Base-by-base conservation (phyloP, 352 stramenopile genomes). In the Phytopythium delawarense region DNA sequence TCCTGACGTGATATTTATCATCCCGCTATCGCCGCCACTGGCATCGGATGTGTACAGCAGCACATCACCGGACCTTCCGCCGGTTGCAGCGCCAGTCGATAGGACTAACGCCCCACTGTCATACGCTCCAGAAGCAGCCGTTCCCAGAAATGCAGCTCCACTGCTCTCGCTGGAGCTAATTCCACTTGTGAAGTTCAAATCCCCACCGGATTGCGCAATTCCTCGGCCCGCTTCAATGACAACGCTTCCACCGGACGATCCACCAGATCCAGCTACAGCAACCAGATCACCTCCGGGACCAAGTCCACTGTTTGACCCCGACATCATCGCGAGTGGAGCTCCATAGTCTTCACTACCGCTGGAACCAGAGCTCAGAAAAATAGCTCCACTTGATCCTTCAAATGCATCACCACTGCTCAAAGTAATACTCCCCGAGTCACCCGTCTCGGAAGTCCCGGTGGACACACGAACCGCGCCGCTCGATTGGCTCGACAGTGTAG, bases 381-480 rank as follows among this genome's bases (percentile, higher is more conserved):
- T 68, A 13, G 67, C 63, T 16, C 71, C 71, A 39, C 67, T 70
- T 52, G 39, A 65, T 4, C 68, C 71, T 50, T 58, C 63, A 21
- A 53, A 11, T 15, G 65, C 63, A 32, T 62, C 49, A 30, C 59
- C 69, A 45, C 62, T 74, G 25, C 13, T 59, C 2, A 78, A 28
- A 5, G 21, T 57, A 34, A 68, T 34, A 32, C 61, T 42, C 4
- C 71, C 71, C 50, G 65, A 70, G 32, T 65, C 57, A 42, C 62
- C 63, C 37, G 44, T 62, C 59, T 65, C 64, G 39, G 71, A 76
- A 12, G n/a, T 15, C 7, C 71, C 69, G 18, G 65, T 72, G 2
- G 66, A 68, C 13, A 79, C 32, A 12, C 20, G 57, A 18, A 76
- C 45, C 9, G 59, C 64, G 15, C 71, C 71, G 48, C 71, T 79